phyloP scores from a whole-genome alignment of 352 stramenopile species.

The Pseudoperonospora humuli region DNA sequence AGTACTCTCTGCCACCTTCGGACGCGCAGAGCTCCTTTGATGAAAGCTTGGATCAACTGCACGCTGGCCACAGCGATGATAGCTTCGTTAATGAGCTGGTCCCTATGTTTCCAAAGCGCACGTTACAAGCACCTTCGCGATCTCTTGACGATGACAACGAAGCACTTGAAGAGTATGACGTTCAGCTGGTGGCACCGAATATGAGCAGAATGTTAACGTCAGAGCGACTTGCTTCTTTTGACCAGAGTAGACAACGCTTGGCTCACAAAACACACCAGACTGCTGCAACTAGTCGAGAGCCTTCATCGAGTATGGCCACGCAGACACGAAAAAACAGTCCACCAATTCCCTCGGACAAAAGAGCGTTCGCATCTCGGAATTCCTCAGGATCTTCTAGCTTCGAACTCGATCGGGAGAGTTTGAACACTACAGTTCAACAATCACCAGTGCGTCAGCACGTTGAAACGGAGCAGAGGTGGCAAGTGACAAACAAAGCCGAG shows the following conservation, averaged over 20 bases:
- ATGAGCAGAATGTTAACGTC: constrained; percentile 29
- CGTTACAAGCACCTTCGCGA: background rate
- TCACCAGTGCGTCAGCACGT: background rate
- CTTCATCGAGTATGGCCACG: background rate
- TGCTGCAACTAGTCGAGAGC: background rate
- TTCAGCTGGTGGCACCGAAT: constrained; percentile 26
- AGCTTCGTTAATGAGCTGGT: constrained; percentile 55
- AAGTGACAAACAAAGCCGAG: background rate
- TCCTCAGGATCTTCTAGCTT: constrained; percentile 8
- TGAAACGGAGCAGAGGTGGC: background rate
- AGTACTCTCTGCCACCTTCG: constrained; percentile 55
- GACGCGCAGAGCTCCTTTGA: constrained; percentile 58
- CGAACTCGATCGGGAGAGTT: constrained; percentile 6
- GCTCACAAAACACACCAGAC: constrained; percentile 1
- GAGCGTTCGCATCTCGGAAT: constrained; percentile 1
- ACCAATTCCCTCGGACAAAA: background rate
- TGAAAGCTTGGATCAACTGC: constrained; percentile 28
- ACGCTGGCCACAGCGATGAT: constrained; percentile 19
- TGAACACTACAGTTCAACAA: constrained; percentile 1
- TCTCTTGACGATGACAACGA: constrained; percentile 12
- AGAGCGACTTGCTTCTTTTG: constrained; percentile 8
- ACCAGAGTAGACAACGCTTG: constrained; percentile 10
- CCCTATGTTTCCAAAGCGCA: constrained; percentile 41
- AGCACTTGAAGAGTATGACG: constrained; percentile 26
- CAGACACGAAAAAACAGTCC: background rate